Evolutionary conservation across 495 filamentous ascomycete genomes (phyloP).

Genomic region (Pyrenula massariospora): DNA sequence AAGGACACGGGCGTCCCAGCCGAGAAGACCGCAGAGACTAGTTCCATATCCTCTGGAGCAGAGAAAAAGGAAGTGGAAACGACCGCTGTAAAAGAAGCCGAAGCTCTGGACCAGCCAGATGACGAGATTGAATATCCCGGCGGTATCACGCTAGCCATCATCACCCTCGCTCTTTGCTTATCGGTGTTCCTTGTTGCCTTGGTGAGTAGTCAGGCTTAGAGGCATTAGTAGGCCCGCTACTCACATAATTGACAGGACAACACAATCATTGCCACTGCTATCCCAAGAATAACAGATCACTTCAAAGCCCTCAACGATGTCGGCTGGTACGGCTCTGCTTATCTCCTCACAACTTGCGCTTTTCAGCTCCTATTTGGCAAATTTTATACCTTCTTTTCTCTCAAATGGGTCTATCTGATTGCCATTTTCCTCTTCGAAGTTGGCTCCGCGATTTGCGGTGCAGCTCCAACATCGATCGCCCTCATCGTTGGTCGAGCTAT

Average conservation of each 20-base stretch:
- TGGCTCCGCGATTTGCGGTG: slow-evolving; percentile 74
- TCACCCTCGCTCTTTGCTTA: slow-evolving; percentile 47
- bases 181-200: slow-evolving; percentile 56
- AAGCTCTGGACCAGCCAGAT: slow-evolving; percentile 10
- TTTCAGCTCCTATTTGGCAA: slow-evolving; percentile 67
- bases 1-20: neutral
- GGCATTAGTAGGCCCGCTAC: slow-evolving; percentile 2
- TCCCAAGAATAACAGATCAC: slow-evolving; percentile 70
- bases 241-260: slow-evolving; percentile 36
- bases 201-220: slow-evolving; percentile 21
- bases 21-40: neutral
- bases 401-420: slow-evolving; percentile 59
- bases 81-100: slow-evolving; percentile 11
- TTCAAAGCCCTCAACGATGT: slow-evolving; percentile 68
- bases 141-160: slow-evolving; percentile 37
- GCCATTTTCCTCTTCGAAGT: slow-evolving; percentile 73
- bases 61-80: slow-evolving; percentile 5
- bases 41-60: neutral
- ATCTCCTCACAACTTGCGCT: slow-evolving; percentile 60
- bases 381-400: slow-evolving; percentile 67
- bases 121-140: slow-evolving; percentile 37
- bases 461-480: slow-evolving; percentile 58
- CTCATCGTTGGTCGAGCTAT: slow-evolving; percentile 80
- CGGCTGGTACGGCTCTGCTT: slow-evolving; percentile 66
- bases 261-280: slow-evolving; percentile 77